phyloP scores from a whole-genome alignment of 345 rosid species.

The Lumnitzera racemosa region DNA sequence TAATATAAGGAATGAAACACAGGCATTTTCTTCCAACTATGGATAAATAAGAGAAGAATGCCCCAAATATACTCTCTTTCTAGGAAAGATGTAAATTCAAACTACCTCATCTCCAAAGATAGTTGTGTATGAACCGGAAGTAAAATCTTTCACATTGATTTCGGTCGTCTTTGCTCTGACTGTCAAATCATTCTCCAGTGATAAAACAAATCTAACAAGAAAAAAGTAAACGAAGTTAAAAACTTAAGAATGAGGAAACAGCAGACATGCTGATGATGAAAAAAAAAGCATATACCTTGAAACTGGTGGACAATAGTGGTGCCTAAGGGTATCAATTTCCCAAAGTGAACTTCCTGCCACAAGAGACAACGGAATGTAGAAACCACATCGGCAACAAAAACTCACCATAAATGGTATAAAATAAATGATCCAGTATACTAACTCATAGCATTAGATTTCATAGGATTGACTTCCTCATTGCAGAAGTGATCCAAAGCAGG shows the following conservation, averaged over 20 bases:
- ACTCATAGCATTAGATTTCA: conserved; percentile 75
- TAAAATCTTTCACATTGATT: conserved; percentile 55
- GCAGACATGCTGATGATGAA: not conserved
- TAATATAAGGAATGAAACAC: not conserved
- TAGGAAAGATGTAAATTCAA: too few relatives aligned
- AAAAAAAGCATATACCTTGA: conserved; percentile 48
- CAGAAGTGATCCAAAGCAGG: conserved; percentile 64
- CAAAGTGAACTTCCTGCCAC: conserved; percentile 79
- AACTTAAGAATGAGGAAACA: conserved; percentile 1
- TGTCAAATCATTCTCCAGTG: conserved; percentile 87
- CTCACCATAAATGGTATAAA: not conserved
- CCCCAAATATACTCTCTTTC: too few relatives aligned
- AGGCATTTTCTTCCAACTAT: too few relatives aligned
- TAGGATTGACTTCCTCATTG: conserved; percentile 49
- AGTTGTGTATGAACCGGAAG: conserved; percentile 87
- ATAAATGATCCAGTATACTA: conserved; percentile 13
- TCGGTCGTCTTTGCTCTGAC: conserved; percentile 74
- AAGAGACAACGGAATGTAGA: not conserved
- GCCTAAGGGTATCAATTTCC: conserved; percentile 82
- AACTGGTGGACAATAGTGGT: conserved; percentile 92
- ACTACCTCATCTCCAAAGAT: conserved; percentile 87
- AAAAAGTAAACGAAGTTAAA: not conserved
- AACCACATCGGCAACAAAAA: not conserved
- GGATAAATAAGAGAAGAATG: too few relatives aligned
- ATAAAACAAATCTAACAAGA: conserved; percentile 56